These are phyloP conservation scores for Gigaspora rosea DNA, from an alignment of 192 early-diverging fungal genomes.

Conservation along the genomic window DNA sequence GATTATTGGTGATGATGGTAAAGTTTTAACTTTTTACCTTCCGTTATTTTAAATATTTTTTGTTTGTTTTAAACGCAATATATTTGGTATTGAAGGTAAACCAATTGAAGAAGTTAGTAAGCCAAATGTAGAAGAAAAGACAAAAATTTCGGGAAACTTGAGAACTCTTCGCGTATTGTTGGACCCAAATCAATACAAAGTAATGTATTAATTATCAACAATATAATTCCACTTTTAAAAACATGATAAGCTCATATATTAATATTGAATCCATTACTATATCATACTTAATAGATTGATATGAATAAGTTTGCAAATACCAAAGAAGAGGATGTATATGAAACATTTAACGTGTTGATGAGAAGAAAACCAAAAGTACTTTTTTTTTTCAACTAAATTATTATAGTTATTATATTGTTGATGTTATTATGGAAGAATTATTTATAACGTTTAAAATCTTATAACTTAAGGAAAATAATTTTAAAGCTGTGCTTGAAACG, in stretches of 20 bases:
- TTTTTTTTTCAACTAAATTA: neutral
- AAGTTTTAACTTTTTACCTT: constrained; percentile 32
- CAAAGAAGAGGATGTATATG: constrained; percentile 71
- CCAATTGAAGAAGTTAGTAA: constrained; percentile 51
- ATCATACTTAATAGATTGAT: constrained; percentile 45
- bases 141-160: constrained; percentile 42
- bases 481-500: constrained; percentile 88
- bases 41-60: neutral
- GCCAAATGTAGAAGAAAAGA: constrained; percentile 38
- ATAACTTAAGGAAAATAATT: constrained; percentile 80
- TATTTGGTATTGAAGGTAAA: constrained; percentile 29
- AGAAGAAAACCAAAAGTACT: constrained; percentile 66
- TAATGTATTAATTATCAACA: constrained; percentile 3
- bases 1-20: constrained; percentile 73
- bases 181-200: constrained; percentile 86
- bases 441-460: no score
- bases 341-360: constrained; percentile 86
- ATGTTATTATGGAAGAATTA: neutral
- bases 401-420: neutral
- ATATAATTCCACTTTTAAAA: neutral
- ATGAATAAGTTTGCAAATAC: constrained; percentile 46
- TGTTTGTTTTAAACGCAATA: no score
- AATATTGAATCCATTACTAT: neutral
- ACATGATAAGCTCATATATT: neutral
- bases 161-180: constrained; percentile 77